A percentile compares a stretch with the other conserved stretches of the same genome.
phyloP scores from a whole-genome alignment of 176 grass and related monocot species.

The Oropetium thomaeum region DNA sequence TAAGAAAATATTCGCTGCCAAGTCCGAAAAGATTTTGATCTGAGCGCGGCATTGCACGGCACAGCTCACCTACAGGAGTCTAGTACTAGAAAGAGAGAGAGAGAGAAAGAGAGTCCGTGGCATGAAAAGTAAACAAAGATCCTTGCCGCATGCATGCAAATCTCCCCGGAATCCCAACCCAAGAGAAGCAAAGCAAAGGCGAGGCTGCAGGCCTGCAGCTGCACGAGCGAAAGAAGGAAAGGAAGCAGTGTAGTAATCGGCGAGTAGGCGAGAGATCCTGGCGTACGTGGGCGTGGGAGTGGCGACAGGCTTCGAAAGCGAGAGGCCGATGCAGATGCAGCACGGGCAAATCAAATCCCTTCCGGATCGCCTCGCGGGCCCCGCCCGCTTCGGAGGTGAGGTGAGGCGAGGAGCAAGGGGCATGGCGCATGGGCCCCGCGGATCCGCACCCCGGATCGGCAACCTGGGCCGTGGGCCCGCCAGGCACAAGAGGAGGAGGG shows the following conservation, averaged over 20 bases:
- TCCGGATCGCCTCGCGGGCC: slow-evolving; percentile 46
- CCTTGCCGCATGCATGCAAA: slow-evolving; percentile 12
- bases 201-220: too few relatives aligned
- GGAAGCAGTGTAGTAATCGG: neutral
- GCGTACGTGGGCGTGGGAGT: neutral
- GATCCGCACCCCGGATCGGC: slow-evolving; percentile 37
- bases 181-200: neutral
- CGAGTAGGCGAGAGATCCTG: neutral
- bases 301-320: slow-evolving; percentile 29
- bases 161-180: neutral
- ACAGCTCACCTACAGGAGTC: neutral
- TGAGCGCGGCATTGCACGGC: neutral
- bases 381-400: too few relatives aligned
- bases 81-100: too few relatives aligned
- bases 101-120: neutral
- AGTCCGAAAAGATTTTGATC: neutral
- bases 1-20: neutral
- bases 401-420: neutral
- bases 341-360: slow-evolving; percentile 58
- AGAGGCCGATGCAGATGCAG: slow-evolving; percentile 24
- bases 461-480: neutral
- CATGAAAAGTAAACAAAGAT: neutral
- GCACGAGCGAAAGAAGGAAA: neutral
- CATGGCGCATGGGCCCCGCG: slow-evolving; percentile 14
- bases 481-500: too few relatives aligned